A percentile compares a stretch with the other conserved stretches of the same genome.
Evolutionary conservation across 2,329 filamentous ascomycete species (phyloP).

Genomic region (Xylaria sp.): DNA sequence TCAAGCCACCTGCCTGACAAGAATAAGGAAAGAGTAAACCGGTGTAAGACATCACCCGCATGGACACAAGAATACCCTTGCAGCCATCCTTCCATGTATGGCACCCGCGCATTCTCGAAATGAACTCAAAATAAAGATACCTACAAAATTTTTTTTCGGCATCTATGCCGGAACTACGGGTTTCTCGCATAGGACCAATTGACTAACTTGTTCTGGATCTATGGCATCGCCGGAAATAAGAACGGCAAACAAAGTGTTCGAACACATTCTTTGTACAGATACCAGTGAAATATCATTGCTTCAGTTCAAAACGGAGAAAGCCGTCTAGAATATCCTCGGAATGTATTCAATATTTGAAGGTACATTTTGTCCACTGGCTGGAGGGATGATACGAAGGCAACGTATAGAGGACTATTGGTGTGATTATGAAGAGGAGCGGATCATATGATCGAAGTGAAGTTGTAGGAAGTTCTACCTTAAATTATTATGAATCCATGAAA

Average conservation of each 20-base stretch:
- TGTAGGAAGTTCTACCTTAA: background rate
- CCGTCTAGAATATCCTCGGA: background rate
- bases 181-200: background rate
- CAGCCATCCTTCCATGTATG: background rate
- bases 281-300: background rate
- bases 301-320: background rate
- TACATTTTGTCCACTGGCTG: background rate
- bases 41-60: background rate
- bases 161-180: background rate
- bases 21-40: background rate
- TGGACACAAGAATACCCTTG: background rate
- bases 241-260: too few species aligned
- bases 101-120: background rate
- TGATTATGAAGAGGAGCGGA: background rate
- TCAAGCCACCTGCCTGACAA: constrained; percentile 4
- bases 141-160: background rate
- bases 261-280: background rate
- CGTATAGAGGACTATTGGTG: background rate
- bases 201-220: background rate
- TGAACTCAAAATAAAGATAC: background rate
- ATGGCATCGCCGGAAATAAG: background rate
- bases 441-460: background rate
- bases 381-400: background rate
- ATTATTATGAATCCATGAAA: background rate
- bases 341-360: background rate